A percentile compares a stretch with the other conserved stretches of the same genome.
Conservation (phyloP, 768 basidiomycete genomes). For the Leccinellum rugosiceps region DNA sequence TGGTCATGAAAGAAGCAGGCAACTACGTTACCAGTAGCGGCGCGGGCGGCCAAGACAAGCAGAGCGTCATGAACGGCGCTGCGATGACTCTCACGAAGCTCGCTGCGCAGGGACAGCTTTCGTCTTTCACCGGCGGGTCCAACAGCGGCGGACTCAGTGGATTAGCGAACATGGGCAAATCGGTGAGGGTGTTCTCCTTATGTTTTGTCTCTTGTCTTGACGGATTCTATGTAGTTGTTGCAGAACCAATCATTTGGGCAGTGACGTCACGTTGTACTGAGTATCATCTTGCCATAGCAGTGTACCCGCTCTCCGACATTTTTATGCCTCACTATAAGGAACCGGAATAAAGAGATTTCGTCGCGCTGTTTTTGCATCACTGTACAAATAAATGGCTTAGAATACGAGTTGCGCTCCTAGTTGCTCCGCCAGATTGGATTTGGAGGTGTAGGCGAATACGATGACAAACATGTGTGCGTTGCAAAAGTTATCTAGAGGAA, state of each 20-base stretch:
- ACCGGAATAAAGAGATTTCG: no score
- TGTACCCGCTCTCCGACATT: no score
- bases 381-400: no score
- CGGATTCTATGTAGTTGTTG: not conserved
- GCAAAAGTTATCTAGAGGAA: no score
- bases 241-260: not conserved
- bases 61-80: slow-evolving; percentile 84
- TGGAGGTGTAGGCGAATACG: no score
- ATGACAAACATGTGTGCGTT: no score
- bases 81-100: slow-evolving; percentile 86
- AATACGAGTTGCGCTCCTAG: no score
- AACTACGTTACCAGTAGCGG: slow-evolving; percentile 60
- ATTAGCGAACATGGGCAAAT: slow-evolving; percentile 44
- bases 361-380: no score
- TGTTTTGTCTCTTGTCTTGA: not conserved
- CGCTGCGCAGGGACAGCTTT: slow-evolving; percentile 59
- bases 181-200: slow-evolving; percentile 39
- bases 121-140: slow-evolving; percentile 47
- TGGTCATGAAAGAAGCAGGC: slow-evolving; percentile 81
- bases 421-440: no score
- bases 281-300: no score
- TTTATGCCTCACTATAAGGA: no score
- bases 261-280: no score
- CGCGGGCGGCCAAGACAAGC: slow-evolving; percentile 60
- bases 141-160: slow-evolving; percentile 65